Conservation (phyloP, 1,139 yeast species). For the Sugiyamaella japonica region DNA sequence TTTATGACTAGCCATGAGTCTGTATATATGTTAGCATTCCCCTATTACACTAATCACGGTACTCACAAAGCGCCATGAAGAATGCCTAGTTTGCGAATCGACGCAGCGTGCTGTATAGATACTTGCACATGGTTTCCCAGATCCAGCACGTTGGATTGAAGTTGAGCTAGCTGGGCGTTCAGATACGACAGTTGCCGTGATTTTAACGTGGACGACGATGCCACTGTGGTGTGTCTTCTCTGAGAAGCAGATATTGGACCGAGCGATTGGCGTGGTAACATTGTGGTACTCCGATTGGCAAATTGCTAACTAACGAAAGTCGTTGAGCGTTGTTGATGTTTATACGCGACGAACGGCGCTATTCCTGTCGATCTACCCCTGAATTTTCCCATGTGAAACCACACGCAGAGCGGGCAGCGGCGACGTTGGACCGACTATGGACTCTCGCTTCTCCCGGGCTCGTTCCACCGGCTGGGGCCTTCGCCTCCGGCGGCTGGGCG, state of each 20-base stretch:
- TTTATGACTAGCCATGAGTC: constrained; percentile 62
- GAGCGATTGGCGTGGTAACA: constrained; percentile 25
- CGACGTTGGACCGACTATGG: no score
- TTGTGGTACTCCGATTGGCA: no score
- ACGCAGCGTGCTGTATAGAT: constrained; percentile 57
- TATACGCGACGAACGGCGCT: neutral
- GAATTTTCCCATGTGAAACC: no score
- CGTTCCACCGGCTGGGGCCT: no score
- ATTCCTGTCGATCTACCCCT: neutral
- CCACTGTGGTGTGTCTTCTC: constrained; percentile 17
- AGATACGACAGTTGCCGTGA: constrained; percentile 59
- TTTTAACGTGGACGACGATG: constrained; percentile 23
- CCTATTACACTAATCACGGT: neutral
- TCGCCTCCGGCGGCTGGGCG: no score
- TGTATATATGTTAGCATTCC: constrained; percentile 19
- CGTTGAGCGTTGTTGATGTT: neutral
- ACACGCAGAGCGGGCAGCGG: no score
- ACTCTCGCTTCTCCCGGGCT: no score
- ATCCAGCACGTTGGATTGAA: constrained; percentile 59
- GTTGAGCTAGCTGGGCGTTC: constrained; percentile 61
- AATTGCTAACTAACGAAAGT: no score
- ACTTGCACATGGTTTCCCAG: constrained; percentile 55
- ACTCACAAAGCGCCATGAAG: constrained; percentile 58
- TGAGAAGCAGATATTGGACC: constrained; percentile 20
- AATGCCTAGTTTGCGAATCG: constrained; percentile 57